phyloP scores from a whole-genome alignment of 768 basidiomycete genomes.

The Psilocybe azurescens region DNA sequence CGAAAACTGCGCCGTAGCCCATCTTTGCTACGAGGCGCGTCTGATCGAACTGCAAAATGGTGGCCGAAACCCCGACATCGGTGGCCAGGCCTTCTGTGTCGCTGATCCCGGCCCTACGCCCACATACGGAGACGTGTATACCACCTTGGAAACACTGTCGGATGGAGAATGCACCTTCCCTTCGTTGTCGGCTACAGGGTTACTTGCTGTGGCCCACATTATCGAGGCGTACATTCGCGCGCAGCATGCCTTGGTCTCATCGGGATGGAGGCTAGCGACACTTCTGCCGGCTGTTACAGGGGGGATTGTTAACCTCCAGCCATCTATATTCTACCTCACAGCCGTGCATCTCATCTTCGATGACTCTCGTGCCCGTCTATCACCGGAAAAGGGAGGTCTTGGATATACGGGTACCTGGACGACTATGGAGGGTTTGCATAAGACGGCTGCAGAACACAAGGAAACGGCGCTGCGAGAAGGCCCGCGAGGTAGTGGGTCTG shows the following conservation, averaged over 20 bases:
- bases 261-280: conserved; percentile 29
- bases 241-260: conserved; percentile 43
- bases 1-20: conserved; percentile 76
- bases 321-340: conserved; percentile 58
- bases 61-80: conserved; percentile 61
- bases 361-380: conserved; percentile 64
- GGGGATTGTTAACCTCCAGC: conserved; percentile 61
- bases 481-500: conserved; percentile 44
- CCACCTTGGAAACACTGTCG: conserved; percentile 56
- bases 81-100: conserved; percentile 72
- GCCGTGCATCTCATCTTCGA: conserved; percentile 65
- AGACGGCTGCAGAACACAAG: conserved; percentile 54
- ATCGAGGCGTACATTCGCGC: conserved; percentile 61
- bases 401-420: conserved; percentile 66
- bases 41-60: conserved; percentile 55
- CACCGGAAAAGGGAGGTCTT: conserved; percentile 63
- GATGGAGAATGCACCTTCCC: conserved; percentile 64
- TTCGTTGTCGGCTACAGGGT: conserved; percentile 59
- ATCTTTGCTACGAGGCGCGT: conserved; percentile 75
- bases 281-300: conserved; percentile 50
- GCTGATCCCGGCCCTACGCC: conserved; percentile 68
- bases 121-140: conserved; percentile 69
- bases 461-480: conserved; percentile 27
- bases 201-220: conserved; percentile 66
- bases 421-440: conserved; percentile 61